These are phyloP conservation scores for Colletotrichum cordylinicola DNA, from an alignment of 2,329 filamentous ascomycete species.

Conservation along the genomic window DNA sequence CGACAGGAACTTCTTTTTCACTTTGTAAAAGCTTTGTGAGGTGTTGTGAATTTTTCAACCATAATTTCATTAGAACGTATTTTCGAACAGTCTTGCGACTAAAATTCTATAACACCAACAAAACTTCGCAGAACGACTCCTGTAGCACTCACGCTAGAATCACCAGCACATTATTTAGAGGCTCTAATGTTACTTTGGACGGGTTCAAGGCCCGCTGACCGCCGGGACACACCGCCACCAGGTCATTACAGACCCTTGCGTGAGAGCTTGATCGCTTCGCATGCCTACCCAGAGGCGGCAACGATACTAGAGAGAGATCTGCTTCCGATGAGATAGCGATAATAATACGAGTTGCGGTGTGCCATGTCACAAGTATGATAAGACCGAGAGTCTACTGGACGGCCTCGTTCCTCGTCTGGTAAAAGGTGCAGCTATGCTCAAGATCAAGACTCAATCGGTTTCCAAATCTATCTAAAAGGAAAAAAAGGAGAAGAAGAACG, in stretches of 20 bases:
- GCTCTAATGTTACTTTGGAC: not conserved
- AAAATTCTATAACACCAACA: too few species aligned
- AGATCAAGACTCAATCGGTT: too few species aligned
- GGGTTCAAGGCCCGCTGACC: not conserved
- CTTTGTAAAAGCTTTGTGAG: not conserved
- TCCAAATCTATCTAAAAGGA: fast-evolving
- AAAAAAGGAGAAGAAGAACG: too few species aligned
- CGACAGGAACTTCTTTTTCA: too few species aligned
- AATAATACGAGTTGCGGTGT: not conserved
- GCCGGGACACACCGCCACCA: not conserved
- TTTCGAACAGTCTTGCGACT: too few species aligned
- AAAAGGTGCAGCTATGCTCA: not conserved
- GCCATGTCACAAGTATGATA: too few species aligned
- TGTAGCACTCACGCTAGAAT: not conserved
- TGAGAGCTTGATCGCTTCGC: not conserved
- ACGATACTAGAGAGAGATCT: too few species aligned
- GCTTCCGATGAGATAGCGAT: not conserved
- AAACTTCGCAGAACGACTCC: not conserved
- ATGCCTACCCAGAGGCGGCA: not conserved
- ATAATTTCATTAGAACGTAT: not conserved
- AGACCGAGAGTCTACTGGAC: too few species aligned
- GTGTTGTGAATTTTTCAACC: not conserved
- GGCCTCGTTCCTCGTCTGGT: fast-evolving
- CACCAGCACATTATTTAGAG: not conserved
- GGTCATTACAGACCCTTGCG: not conserved